Evolutionary conservation across 352 stramenopile genomes (phyloP), one percentile per base, ranked within the genome.

Genomic region (Saprolegnia diclina): DNA sequence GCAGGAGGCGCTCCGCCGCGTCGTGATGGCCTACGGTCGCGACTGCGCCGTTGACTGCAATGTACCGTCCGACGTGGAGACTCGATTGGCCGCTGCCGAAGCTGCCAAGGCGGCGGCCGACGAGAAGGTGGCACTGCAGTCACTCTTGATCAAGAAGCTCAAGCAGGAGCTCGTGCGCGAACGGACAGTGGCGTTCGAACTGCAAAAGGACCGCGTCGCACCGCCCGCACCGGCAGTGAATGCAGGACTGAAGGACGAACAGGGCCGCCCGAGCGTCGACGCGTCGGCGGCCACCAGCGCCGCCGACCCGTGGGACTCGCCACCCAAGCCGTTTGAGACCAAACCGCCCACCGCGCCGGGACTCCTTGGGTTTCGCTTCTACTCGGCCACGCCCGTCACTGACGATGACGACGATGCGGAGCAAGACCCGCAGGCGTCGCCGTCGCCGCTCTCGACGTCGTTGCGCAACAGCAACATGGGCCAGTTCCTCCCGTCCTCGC

Each of bases 381-480:
- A 21, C 26, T 40, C 19, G 24, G 21, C 53, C 24, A 35, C 53
- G 14, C 53, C 53, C 11, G 32, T 35, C 56, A 56, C 75, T 26
- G 74, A 71, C 46, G 67, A 67, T 1, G 46, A 76, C 10, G 71
- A 74, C 18, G 71, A 59, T 29, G 75, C 64, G 0, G 77, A 80
- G 18, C 81, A 92, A 6, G 83, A 90, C 53, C 79, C 88, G 53
- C 76, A 72, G 21, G 76, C 79, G 21, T 56, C 65, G 52, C 82
- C 79, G 5, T 85, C 81, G 22, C 81, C 75, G 19, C 77, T 83
- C 22, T 82, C 42, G 42, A 48, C 88, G 19, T 80, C 81, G 29
- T 71, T 91, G 35, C 82, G 84, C 24, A 88, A 75, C 66, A 90
- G 79, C 42, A 71, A 90, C 3, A 91, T 94, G 74, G 86, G 76